Conservation (phyloP, 768 basidiomycete genomes). For the Pulveroboletus sp. region DNA sequence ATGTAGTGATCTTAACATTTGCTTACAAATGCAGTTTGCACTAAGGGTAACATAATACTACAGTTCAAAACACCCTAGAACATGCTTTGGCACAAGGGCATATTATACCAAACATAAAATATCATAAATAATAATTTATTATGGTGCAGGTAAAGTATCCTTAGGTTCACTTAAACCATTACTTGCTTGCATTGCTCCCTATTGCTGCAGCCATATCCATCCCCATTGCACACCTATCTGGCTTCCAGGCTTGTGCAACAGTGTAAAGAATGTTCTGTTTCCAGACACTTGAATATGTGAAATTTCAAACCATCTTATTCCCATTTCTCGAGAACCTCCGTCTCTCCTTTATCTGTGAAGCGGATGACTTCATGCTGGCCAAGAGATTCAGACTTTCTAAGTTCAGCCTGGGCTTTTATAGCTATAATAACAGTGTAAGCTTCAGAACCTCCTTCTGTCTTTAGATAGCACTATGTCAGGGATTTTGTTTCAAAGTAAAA, state of each 20-base stretch:
- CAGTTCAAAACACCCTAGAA: too few relatives aligned
- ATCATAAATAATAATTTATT: too few relatives aligned
- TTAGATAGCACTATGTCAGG: constrained; percentile 9
- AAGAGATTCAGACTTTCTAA: constrained; percentile 61
- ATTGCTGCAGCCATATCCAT: constrained; percentile 67
- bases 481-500: background rate
- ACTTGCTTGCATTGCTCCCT: constrained; percentile 35
- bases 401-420: constrained; percentile 69
- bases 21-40: too few relatives aligned
- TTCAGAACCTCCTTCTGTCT: constrained; percentile 70
- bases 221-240: constrained; percentile 60
- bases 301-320: constrained; percentile 61
- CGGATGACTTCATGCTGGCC: constrained; percentile 76
- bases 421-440: constrained; percentile 71
- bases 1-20: too few relatives aligned
- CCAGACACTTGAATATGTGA: constrained; percentile 61
- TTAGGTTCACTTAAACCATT: background rate
- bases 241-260: constrained; percentile 51
- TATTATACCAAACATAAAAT: too few relatives aligned
- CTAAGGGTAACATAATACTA: too few relatives aligned
- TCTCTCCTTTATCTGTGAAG: constrained; percentile 71
- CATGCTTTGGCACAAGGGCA: too few relatives aligned
- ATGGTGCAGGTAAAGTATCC: too few relatives aligned
- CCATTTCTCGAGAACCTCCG: constrained; percentile 74
- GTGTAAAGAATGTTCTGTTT: constrained; percentile 62